phyloP scores from a whole-genome alignment of 2,329 filamentous ascomycete genomes.

The Nothomitra cinnamomea region DNA sequence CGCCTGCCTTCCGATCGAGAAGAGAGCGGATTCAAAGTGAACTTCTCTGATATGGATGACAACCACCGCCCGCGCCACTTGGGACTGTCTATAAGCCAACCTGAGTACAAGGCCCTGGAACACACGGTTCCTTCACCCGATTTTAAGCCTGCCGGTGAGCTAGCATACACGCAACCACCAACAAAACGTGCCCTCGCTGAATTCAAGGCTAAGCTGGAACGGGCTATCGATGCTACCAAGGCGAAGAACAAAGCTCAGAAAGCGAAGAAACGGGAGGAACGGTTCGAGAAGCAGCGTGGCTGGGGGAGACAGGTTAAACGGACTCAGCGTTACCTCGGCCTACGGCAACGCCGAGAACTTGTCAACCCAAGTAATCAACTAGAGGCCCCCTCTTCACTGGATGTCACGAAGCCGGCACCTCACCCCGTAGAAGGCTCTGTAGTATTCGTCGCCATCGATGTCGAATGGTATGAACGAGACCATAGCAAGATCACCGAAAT shows the following conservation, averaged over 20 bases:
- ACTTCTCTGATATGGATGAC: conserved; percentile 38
- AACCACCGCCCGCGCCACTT: conserved; percentile 52
- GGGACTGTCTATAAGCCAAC: conserved; percentile 33
- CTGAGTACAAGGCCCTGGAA: conserved; percentile 22
- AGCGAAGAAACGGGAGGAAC: conserved; percentile 32
- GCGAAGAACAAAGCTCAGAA: conserved; percentile 30
- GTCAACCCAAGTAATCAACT: not conserved
- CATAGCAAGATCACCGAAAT: conserved; percentile 63
- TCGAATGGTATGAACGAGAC: conserved; percentile 61
- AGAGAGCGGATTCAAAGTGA: conserved; percentile 38
- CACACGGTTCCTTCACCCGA: conserved; percentile 17
- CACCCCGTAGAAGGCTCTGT: conserved; percentile 35
- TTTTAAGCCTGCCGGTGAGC: conserved; percentile 15
- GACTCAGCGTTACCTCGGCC: conserved; percentile 52
- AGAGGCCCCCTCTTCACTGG: conserved; percentile 19
- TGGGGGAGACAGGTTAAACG: conserved; percentile 42
- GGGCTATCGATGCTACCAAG: conserved; percentile 32
- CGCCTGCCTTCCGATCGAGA: conserved; percentile 37
- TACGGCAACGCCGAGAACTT: conserved; percentile 27
- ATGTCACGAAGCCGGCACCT: conserved; percentile 28
- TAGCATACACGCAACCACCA: conserved; percentile 11
- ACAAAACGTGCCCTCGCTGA: conserved; percentile 24
- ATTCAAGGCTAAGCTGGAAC: conserved; percentile 38
- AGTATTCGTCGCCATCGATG: conserved; percentile 63
- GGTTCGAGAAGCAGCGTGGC: conserved; percentile 31